Evolutionary conservation across 345 rosid species (phyloP).

Genomic region (Eucalyptus melliodora): DNA sequence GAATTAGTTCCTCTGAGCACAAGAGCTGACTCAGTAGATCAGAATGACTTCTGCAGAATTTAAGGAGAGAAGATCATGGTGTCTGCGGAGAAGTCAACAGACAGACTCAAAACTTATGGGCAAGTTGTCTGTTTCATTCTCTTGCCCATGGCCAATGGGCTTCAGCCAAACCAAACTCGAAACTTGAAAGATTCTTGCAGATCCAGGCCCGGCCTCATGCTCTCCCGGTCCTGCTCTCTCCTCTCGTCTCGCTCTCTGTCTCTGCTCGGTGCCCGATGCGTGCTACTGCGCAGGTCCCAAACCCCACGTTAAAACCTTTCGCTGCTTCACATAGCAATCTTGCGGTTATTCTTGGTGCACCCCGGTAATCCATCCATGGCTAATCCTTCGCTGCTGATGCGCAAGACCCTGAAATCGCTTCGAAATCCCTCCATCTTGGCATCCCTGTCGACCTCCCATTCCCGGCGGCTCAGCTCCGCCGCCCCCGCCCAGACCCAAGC

Average conservation of each 20-base stretch:
- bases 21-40: background rate
- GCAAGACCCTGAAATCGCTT: conserved; percentile 25
- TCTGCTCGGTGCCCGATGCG: background rate
- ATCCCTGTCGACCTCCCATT: background rate
- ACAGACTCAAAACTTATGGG: background rate
- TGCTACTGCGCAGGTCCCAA: background rate
- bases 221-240: background rate
- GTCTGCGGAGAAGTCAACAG: background rate
- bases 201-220: background rate
- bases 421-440: background rate
- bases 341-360: background rate
- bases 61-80: background rate
- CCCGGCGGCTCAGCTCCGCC: conserved; percentile 22
- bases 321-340: background rate
- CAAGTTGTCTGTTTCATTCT: background rate
- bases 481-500: conserved; percentile 22
- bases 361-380: conserved; percentile 11
- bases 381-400: conserved; percentile 8
- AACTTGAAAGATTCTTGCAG: background rate
- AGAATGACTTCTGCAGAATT: background rate
- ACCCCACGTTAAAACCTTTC: background rate
- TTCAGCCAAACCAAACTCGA: background rate
- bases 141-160: background rate
- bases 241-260: background rate
- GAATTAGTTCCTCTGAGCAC: background rate